phyloP scores from a whole-genome alignment of 352 stramenopile species.

The Globisporangium perplexum region DNA sequence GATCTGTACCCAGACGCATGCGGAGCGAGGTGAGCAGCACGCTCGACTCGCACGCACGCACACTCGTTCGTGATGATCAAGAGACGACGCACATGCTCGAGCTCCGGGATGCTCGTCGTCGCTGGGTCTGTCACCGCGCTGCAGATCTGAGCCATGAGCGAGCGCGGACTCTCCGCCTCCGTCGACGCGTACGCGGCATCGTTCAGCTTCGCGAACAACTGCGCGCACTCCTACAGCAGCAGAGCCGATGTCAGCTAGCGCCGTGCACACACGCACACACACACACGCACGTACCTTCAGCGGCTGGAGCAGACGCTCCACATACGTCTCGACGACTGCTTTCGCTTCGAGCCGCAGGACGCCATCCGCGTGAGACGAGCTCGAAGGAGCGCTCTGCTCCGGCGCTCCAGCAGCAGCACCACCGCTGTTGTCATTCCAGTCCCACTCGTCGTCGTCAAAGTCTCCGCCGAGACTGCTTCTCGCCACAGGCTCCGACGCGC shows the following conservation, averaged over 20 bases:
- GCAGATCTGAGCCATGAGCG: conserved; percentile 46
- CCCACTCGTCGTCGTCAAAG: conserved; percentile 51
- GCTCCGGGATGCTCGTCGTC: conserved; percentile 21
- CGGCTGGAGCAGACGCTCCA: conserved; percentile 31
- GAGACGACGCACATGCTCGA: conserved; percentile 38
- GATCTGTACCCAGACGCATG: conserved; percentile 34
- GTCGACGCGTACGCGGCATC: conserved; percentile 16
- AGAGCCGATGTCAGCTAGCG: neutral
- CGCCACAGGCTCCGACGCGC: neutral
- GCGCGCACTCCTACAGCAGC: conserved; percentile 51
- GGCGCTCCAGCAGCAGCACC: neutral
- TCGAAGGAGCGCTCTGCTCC: neutral
- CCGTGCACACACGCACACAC: neutral
- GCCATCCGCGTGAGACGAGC: conserved; percentile 14
- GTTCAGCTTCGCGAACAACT: conserved; percentile 41
- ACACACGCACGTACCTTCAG: conserved; percentile 36
- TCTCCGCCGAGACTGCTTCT: conserved; percentile 1
- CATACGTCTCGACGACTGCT: conserved; percentile 32
- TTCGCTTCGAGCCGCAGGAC: conserved; percentile 24
- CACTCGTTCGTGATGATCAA: neutral
- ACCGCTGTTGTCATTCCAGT: conserved; percentile 39
- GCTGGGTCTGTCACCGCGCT: conserved; percentile 28
- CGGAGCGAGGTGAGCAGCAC: neutral
- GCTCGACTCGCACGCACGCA: neutral
- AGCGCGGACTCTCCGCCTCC: conserved; percentile 15